Evolutionary conservation across 768 basidiomycete species (phyloP).

Genomic region (Myochromella boudieri): DNA sequence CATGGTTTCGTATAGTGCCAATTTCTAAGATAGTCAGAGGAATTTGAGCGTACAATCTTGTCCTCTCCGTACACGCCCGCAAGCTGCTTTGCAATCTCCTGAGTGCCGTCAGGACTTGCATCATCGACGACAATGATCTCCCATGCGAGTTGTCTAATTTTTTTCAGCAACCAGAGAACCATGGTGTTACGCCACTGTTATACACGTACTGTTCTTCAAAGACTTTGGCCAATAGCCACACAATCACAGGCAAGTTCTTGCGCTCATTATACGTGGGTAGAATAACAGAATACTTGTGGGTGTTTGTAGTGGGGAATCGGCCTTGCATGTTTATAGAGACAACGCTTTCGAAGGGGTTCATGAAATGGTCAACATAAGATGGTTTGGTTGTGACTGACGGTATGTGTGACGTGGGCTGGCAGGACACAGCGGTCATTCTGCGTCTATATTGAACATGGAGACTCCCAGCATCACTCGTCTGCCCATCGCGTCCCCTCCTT

Average conservation of each 20-base stretch:
- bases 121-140: conserved; percentile 92
- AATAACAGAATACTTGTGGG: conserved; percentile 88
- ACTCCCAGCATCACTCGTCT: conserved; percentile 15
- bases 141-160: conserved; percentile 68
- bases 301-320: conserved; percentile 46
- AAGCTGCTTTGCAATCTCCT: conserved; percentile 81
- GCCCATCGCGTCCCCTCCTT: conserved; percentile 15
- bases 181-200: no score
- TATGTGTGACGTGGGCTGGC: conserved; percentile 13
- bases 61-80: conserved; percentile 82
- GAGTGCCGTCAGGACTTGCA: conserved; percentile 90
- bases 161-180: no score
- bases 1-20: conserved; percentile 1
- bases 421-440: no score
- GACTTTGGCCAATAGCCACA: conserved; percentile 80
- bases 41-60: conserved; percentile 57
- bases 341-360: conserved; percentile 67
- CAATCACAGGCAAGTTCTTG: conserved; percentile 84
- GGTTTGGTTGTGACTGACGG: conserved; percentile 9
- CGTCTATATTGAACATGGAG: no score
- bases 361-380: conserved; percentile 26
- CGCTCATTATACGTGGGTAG: conserved; percentile 94
- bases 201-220: conserved; percentile 72
- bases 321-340: conserved; percentile 67
- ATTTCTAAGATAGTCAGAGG: not conserved